Conservation (phyloP, 2,329 filamentous ascomycete species). For the Calonectria pteridis region DNA sequence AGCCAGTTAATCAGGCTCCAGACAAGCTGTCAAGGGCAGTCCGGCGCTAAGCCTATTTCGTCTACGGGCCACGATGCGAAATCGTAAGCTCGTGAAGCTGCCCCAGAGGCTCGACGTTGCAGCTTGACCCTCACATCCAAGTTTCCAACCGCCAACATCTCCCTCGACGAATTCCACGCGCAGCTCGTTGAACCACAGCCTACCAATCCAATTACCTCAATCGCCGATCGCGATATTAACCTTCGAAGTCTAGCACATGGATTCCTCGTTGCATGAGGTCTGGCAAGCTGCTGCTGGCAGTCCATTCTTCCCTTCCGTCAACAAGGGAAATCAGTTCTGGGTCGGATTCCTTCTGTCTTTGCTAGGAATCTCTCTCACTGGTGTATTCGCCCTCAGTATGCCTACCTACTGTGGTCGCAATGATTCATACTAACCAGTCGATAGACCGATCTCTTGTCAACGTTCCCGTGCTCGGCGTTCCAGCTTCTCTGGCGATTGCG, state of each 20-base stretch:
- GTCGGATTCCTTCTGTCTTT: constrained; percentile 83
- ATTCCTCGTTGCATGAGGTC: constrained; percentile 86
- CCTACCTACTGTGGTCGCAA: background rate
- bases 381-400: constrained; percentile 89
- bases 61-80: constrained; percentile 51
- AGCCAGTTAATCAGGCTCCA: background rate
- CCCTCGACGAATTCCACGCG: constrained; percentile 14
- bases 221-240: background rate
- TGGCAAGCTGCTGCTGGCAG: constrained; percentile 93
- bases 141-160: background rate
- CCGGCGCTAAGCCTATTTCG: constrained; percentile 48
- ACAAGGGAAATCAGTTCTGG: constrained; percentile 86
- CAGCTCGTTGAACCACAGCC: background rate
- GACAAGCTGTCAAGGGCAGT: constrained; percentile 6
- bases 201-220: background rate
- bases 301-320: constrained; percentile 84
- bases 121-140: constrained; percentile 37
- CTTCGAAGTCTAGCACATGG: constrained; percentile 66
- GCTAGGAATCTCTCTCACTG: constrained; percentile 78
- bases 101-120: constrained; percentile 29
- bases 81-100: constrained; percentile 48
- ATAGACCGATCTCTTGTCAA: constrained; percentile 85
- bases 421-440: constrained; percentile 35
- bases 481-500: constrained; percentile 91
- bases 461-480: constrained; percentile 82